Percentiles rank a stretch among this genome's conserved stretches.
phyloP scores from a whole-genome alignment of 441 rosid species.

The Corymbia citriodora region DNA sequence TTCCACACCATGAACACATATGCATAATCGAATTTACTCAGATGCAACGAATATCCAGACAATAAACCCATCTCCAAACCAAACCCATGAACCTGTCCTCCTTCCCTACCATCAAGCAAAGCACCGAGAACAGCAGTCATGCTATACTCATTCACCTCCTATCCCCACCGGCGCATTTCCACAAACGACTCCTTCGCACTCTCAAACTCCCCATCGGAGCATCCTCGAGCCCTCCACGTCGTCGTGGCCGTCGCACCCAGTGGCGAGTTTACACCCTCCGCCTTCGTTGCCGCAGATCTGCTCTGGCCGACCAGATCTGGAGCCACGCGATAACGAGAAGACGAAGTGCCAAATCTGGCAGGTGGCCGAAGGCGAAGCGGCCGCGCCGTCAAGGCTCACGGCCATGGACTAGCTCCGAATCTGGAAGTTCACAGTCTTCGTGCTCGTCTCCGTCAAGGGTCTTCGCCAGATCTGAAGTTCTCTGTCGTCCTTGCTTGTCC shows the following conservation, averaged over 20 bases:
- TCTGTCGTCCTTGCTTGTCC: no score
- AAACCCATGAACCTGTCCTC: constrained; percentile 32
- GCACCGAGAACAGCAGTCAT: constrained; percentile 28
- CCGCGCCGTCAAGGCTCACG: no score
- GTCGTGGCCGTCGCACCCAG: neutral
- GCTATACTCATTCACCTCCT: constrained; percentile 31
- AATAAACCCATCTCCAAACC: constrained; percentile 28
- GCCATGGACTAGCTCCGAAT: no score
- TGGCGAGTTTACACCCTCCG: neutral
- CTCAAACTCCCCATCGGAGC: constrained; percentile 13
- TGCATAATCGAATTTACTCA: constrained; percentile 32
- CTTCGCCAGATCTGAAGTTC: no score
- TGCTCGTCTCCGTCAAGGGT: no score
- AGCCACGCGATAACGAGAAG: no score
- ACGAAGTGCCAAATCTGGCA: neutral
- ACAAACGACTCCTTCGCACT: constrained; percentile 20
- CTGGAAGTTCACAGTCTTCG: no score
- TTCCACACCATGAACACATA: constrained; percentile 22
- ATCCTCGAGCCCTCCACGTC: neutral
- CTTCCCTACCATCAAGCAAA: constrained; percentile 22
- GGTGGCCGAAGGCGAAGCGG: neutral
- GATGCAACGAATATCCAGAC: constrained; percentile 17
- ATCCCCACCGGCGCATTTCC: constrained; percentile 18
- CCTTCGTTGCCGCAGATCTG: neutral
- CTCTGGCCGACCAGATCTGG: neutral